These are phyloP conservation scores for Arachis hypogaea DNA, from an alignment of 306 rosid species.

Conservation along the genomic window DNA sequence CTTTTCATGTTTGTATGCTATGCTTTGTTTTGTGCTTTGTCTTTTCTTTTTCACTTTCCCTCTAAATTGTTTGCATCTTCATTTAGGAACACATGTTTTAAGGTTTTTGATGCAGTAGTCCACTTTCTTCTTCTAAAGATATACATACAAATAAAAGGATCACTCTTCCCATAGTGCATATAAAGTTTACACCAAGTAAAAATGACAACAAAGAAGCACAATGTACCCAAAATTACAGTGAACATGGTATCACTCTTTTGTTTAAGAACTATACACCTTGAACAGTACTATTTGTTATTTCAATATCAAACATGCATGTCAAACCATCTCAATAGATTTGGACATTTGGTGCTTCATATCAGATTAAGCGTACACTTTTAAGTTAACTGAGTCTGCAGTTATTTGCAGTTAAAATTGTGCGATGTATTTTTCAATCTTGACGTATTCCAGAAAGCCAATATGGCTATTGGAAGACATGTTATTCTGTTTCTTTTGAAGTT, in stretches of 20 bases:
- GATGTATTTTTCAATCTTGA: slow-evolving; percentile 5
- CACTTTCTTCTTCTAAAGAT: slow-evolving; percentile 4
- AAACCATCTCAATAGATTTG: slow-evolving; percentile 9
- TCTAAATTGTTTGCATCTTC: neutral
- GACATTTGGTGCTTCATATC: neutral
- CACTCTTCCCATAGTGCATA: no score
- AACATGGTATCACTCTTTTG: slow-evolving; percentile 4
- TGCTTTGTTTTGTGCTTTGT: slow-evolving; percentile 1
- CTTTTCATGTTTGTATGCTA: slow-evolving; percentile 20
- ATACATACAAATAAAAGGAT: neutral
- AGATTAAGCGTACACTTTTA: slow-evolving; percentile 2
- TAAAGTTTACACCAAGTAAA: neutral
- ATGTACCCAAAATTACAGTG: neutral
- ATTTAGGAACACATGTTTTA: neutral
- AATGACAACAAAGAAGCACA: neutral
- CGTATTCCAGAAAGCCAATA: slow-evolving; percentile 7
- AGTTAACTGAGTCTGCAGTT: slow-evolving; percentile 1
- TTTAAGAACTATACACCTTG: slow-evolving; percentile 1
- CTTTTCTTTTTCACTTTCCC: neutral
- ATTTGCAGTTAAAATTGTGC: neutral
- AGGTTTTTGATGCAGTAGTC: neutral
- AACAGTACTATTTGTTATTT: slow-evolving; percentile 16
- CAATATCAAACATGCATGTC: slow-evolving; percentile 6
- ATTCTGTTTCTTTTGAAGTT: slow-evolving; percentile 19
- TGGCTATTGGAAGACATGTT: slow-evolving; percentile 30